A percentile compares a stretch with the other conserved stretches of the same genome.
Evolutionary conservation across 1,284 basidiomycete species (phyloP).

Genomic region (Marasmius sp.): DNA sequence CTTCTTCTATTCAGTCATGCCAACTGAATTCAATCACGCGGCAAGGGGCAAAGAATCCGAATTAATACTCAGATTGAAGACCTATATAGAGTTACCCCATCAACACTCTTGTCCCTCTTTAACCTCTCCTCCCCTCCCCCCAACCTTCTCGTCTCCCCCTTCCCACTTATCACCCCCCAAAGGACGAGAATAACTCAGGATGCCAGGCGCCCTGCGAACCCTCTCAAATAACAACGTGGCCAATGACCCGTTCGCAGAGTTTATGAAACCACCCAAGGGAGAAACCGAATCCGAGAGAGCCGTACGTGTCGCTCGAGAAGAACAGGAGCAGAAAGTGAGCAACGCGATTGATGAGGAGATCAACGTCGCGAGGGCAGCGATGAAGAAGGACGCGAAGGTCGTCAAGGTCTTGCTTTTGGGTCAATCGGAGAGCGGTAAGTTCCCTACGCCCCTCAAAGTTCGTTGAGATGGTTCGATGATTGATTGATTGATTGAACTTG

Average conservation of each 20-base stretch:
- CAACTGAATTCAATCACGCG: no score
- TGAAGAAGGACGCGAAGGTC: slow-evolving; percentile 49
- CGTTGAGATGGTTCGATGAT: neutral
- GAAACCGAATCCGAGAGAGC: slow-evolving; percentile 34
- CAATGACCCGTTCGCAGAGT: slow-evolving; percentile 10
- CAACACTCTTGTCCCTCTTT: no score
- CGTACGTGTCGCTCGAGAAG: slow-evolving; percentile 46
- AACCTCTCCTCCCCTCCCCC: no score
- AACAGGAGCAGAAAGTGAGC: slow-evolving; percentile 53
- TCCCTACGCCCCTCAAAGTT: no score
- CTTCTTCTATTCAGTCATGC: no score
- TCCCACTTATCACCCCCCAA: no score
- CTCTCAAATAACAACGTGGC: neutral
- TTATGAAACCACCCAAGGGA: slow-evolving; percentile 9
- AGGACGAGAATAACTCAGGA: neutral
- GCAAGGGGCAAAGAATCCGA: no score
- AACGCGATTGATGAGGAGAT: slow-evolving; percentile 66
- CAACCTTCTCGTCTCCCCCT: no score
- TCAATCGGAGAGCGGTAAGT: slow-evolving; percentile 54
- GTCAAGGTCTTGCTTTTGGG: slow-evolving; percentile 63
- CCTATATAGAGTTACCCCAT: no score
- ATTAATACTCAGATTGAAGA: no score
- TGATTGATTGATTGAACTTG: neutral
- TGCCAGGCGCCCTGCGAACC: neutral
- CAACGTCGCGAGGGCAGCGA: slow-evolving; percentile 43